These are phyloP conservation scores for Abrus pulchellus DNA, from an alignment of 306 rosid genomes.

Conservation along the genomic window DNA sequence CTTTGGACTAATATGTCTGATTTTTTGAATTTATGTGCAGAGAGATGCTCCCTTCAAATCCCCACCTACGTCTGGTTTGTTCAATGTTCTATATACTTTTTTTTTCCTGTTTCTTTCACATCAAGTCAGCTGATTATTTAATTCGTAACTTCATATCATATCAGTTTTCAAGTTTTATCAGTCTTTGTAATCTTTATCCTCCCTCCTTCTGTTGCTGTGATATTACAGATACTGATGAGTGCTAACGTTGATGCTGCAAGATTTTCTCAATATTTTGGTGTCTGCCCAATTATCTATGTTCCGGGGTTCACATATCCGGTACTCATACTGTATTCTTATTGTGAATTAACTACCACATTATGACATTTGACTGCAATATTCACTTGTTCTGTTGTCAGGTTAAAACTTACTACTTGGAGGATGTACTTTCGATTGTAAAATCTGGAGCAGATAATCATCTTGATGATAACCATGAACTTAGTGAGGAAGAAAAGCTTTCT, in stretches of 20 bases:
- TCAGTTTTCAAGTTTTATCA: conserved; percentile 25
- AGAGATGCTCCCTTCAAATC: conserved; percentile 82
- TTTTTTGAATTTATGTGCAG: conserved; percentile 65
- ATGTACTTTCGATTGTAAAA: conserved; percentile 75
- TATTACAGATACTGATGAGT: conserved; percentile 90
- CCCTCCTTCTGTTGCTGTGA: conserved; percentile 4
- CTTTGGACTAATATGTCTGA: conserved; percentile 36
- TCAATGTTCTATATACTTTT: conserved; percentile 39
- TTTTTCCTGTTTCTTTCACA: conserved; percentile 37
- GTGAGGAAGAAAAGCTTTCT: conserved; percentile 71
- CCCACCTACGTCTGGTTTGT: conserved; percentile 86
- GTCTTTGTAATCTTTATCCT: not conserved
- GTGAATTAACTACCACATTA: conserved; percentile 37
- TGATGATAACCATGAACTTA: conserved; percentile 54
- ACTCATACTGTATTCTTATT: conserved; percentile 45
- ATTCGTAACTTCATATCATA: conserved; percentile 15
- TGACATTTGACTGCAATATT: conserved; percentile 22
- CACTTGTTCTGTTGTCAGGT: conserved; percentile 67
- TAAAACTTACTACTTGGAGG: conserved; percentile 84
- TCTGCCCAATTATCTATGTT: conserved; percentile 84
- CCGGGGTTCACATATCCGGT: conserved; percentile 98
- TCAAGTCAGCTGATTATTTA: conserved; percentile 6
- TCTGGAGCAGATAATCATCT: conserved; percentile 64
- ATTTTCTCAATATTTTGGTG: conserved; percentile 93
- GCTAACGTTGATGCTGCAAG: conserved; percentile 89